These are phyloP conservation scores for Sporobolomyces roseus DNA, from an alignment of 768 basidiomycete species.

Conservation along the genomic window DNA sequence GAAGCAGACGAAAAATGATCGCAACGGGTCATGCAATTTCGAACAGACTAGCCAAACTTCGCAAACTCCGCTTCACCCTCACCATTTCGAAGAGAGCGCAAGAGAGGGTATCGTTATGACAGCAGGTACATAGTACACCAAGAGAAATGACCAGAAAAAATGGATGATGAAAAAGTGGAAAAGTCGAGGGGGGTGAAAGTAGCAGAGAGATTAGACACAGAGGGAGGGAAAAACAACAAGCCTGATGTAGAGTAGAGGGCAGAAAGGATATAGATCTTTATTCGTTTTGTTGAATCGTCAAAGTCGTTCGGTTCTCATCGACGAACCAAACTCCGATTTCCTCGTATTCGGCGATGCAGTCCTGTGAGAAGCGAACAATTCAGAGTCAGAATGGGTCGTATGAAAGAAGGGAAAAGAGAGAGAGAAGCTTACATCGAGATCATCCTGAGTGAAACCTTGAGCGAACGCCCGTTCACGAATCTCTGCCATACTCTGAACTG, in stretches of 20 bases:
- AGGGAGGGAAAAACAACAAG: no score
- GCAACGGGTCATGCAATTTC: no score
- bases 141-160: background rate
- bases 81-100: background rate
- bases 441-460: slow-evolving; percentile 84
- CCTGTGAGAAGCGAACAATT: slow-evolving; percentile 7
- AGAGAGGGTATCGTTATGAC: background rate
- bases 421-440: slow-evolving; percentile 56
- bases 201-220: no score
- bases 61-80: no score
- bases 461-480: slow-evolving; percentile 78
- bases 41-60: no score
- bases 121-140: slow-evolving; percentile 1
- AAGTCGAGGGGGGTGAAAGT: no score
- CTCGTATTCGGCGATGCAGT: slow-evolving; percentile 44
- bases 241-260: no score
- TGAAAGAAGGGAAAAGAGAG: no score
- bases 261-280: no score
- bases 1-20: no score
- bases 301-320: slow-evolving; percentile 35
- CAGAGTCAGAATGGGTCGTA: background rate
- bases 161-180: no score
- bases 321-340: slow-evolving; percentile 44
- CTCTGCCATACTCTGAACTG: slow-evolving; percentile 77
- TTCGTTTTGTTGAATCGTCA: slow-evolving; percentile 30